Conservation (phyloP, 495 filamentous ascomycete species). For the Cercophora sp. region DNA sequence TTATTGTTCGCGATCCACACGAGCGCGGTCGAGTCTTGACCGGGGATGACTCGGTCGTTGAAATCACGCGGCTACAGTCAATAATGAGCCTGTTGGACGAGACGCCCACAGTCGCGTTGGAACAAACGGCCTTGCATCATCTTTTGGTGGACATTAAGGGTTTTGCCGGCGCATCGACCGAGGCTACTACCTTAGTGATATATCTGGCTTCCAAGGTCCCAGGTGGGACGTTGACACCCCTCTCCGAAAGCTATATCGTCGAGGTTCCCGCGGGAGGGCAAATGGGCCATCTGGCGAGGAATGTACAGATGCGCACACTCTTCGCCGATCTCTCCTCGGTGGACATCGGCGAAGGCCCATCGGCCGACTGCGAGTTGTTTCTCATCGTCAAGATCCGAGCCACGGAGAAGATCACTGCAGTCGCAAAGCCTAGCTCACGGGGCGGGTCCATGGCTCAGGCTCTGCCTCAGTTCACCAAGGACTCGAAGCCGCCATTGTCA, state of each 20-base stretch:
- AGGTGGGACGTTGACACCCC: slow-evolving; percentile 54
- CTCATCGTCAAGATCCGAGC: slow-evolving; percentile 79
- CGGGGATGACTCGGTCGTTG: slow-evolving; percentile 86
- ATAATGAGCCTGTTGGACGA: slow-evolving; percentile 92
- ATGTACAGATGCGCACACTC: slow-evolving; percentile 70
- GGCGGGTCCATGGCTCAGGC: slow-evolving; percentile 37
- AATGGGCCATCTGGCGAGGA: slow-evolving; percentile 54
- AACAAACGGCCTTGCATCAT: slow-evolving; percentile 75
- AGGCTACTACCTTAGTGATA: slow-evolving; percentile 71
- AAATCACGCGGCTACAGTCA: slow-evolving; percentile 86
- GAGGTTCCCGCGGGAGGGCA: slow-evolving; percentile 72
- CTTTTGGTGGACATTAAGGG: slow-evolving; percentile 78
- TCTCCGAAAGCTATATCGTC: slow-evolving; percentile 80
- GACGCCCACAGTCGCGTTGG: slow-evolving; percentile 59
- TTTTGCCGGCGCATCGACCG: slow-evolving; percentile 66
- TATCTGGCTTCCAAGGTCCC: slow-evolving; percentile 69
- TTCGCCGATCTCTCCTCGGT: slow-evolving; percentile 78
- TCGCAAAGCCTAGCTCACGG: slow-evolving; percentile 43
- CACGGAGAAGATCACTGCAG: slow-evolving; percentile 48
- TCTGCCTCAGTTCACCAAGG: slow-evolving; percentile 34
- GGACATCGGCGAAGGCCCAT: slow-evolving; percentile 76
- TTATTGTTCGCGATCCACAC: slow-evolving; percentile 86
- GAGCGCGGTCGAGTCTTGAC: slow-evolving; percentile 82
- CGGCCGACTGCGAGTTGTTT: slow-evolving; percentile 65
- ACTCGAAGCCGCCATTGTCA: slow-evolving; percentile 40